These are phyloP conservation scores for Pascua sp. DNA, from an alignment of 1,284 basidiomycete genomes.

Conservation along the genomic window DNA sequence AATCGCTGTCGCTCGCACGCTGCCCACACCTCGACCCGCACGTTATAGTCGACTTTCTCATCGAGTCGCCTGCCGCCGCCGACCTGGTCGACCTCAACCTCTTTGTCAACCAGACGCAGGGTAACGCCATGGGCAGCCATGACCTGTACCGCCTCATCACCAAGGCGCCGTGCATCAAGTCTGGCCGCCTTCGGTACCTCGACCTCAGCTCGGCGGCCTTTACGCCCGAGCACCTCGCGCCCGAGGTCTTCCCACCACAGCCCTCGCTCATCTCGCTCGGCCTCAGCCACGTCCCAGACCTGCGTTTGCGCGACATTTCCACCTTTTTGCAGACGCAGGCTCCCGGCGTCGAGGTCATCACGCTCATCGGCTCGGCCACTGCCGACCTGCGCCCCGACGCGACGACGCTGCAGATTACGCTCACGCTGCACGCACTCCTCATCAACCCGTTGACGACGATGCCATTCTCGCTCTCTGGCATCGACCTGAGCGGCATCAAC, in stretches of 20 bases:
- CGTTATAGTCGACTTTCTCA: conserved; percentile 71
- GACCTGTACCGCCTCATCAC: conserved; percentile 70
- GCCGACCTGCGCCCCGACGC: conserved; percentile 56
- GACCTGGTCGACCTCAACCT: conserved; percentile 76
- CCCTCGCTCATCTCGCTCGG: conserved; percentile 78
- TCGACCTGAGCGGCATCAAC: conserved; percentile 20
- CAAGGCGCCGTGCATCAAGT: conserved; percentile 74
- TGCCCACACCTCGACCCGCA: conserved; percentile 79
- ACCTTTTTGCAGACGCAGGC: conserved; percentile 69
- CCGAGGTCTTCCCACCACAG: conserved; percentile 59
- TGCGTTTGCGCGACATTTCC: conserved; percentile 66
- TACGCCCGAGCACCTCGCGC: conserved; percentile 58
- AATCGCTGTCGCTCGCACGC: conserved; percentile 79
- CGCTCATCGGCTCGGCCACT: conserved; percentile 72
- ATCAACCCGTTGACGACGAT: conserved; percentile 73
- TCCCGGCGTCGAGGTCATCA: conserved; percentile 77
- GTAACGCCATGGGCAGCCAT: conserved; percentile 67
- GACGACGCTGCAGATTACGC: conserved; percentile 49
- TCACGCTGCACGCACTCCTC: conserved; percentile 56
- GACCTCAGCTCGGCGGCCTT: conserved; percentile 83
- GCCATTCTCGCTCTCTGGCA: conserved; percentile 60
- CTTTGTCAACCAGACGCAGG: conserved; percentile 82
- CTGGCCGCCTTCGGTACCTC: conserved; percentile 74
- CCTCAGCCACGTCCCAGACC: conserved; percentile 73
- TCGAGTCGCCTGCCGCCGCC: conserved; percentile 61